These are phyloP conservation scores for Talaromyces ruber DNA, from an alignment of 495 filamentous ascomycete genomes.

Conservation along the genomic window DNA sequence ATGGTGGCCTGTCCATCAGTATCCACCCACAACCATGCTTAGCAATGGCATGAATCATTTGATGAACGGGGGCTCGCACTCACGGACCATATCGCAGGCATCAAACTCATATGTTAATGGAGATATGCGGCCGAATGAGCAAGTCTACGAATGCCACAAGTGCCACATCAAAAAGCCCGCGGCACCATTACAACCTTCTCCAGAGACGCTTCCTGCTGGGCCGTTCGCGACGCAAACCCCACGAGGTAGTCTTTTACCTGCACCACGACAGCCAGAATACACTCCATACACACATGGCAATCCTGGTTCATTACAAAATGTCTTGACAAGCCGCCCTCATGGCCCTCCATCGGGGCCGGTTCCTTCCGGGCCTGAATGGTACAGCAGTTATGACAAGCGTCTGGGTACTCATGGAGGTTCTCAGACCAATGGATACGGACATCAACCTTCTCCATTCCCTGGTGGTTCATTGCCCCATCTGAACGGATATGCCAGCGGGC, in stretches of 20 bases:
- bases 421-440: constrained; percentile 11
- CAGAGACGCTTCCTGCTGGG: constrained; percentile 12
- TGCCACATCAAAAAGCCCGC: constrained; percentile 37
- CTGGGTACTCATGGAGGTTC: constrained; percentile 23
- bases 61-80: constrained; percentile 23
- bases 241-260: constrained; percentile 16
- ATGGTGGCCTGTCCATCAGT: constrained; percentile 33
- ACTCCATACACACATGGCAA: constrained; percentile 22
- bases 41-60: constrained; percentile 19
- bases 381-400: constrained; percentile 29
- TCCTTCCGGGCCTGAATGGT: constrained; percentile 21
- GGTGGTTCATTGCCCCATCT: constrained; percentile 19
- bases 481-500: constrained; percentile 17
- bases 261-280: constrained; percentile 24
- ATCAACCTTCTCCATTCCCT: not conserved
- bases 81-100: constrained; percentile 15
- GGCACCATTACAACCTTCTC: constrained; percentile 18
- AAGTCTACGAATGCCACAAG: constrained; percentile 41
- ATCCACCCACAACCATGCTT: constrained; percentile 9
- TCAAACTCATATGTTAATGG: constrained; percentile 24
- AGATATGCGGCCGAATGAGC: constrained; percentile 14
- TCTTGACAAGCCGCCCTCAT: constrained; percentile 24
- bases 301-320: constrained; percentile 11
- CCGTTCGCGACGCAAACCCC: not conserved
- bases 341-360: constrained; percentile 12